Base-by-base conservation (phyloP, 2,329 filamentous ascomycete species). In the Hypoxylon sp. region DNA sequence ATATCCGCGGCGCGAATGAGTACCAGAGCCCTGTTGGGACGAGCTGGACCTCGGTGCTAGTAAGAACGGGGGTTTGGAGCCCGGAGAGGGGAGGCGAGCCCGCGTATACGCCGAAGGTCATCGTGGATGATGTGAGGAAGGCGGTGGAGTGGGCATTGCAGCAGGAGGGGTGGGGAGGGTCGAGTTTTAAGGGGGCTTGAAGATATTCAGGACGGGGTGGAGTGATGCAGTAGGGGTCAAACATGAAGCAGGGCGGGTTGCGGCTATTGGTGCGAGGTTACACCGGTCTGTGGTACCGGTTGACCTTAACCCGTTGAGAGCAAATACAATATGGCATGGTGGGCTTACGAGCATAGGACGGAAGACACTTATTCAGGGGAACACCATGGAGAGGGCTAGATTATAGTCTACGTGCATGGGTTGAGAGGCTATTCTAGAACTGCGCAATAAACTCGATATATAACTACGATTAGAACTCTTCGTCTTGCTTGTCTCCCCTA, bases 1-100 rank as follows among this genome's bases (percentile, higher is more conserved):
- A 99, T 77, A 97, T 99, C 70, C 83, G 88, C 4, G 96, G 96
- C 5, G 94, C 93, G 19, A 97, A 97, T 76, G 85, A 86, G 47
- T 97, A 91, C 75, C 74, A 81, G 46, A 92, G 90, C 67, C 81
- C 84, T 3, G 79, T 85, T 61, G 90, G 90, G 7, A 91, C 88
- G n/a, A 82, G 88, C 63, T 97, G 94, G 94, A 81, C 84, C 41
- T 91, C 91, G 45, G 85, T 96, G 16, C 80, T 97, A 63, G 91
- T 97, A 27, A 85, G 88, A 71, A 97, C 92, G 7, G 94, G 94
- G 0, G 93, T 97, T 0, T 96, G 91, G 80, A 81, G 56, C 21
- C 61, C 74, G 23, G 77, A 77, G 45, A 76, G 81, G 41, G 79
- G 74, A 46, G 79, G 75, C 14, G 76, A 78, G 68, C 91, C 91